Evolutionary conservation across 2,329 filamentous ascomycete genomes (phyloP).

Genomic region (Monosporascus sp.): DNA sequence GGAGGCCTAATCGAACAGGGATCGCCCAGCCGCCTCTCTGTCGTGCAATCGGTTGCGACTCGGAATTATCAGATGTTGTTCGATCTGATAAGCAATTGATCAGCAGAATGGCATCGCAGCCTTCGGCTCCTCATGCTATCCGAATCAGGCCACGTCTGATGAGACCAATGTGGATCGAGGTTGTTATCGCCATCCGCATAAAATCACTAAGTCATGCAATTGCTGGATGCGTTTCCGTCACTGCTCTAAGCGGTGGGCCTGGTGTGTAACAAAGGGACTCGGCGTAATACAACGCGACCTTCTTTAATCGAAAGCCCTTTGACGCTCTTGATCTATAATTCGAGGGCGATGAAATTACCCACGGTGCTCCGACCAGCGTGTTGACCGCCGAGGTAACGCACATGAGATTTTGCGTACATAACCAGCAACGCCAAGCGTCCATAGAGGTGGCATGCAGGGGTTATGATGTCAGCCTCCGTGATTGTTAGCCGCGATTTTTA

Average conservation of each 20-base stretch:
- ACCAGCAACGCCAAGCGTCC: not conserved
- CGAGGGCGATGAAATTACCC: no score
- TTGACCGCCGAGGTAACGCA: not conserved
- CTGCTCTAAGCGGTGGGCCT: no score
- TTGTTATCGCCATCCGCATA: not conserved
- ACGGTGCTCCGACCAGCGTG: no score
- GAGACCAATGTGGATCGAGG: not conserved
- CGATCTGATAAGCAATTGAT: slow-evolving; percentile 7
- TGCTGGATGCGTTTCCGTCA: no score
- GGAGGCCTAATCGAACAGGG: no score
- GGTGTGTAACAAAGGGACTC: no score
- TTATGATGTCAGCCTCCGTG: not conserved
- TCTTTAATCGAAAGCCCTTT: no score
- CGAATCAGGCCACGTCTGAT: no score
- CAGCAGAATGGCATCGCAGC: not conserved
- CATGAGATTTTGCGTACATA: not conserved
- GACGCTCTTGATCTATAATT: no score
- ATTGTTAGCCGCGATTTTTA: not conserved
- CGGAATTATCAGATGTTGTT: slow-evolving; percentile 1
- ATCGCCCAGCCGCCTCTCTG: not conserved
- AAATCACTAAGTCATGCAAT: not conserved
- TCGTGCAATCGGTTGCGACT: not conserved
- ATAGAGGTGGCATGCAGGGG: not conserved
- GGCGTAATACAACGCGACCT: no score
- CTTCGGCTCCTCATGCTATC: not conserved